Evolutionary conservation across 257 asterid genomes (phyloP), one percentile per base, ranked within the genome.

Genomic region (Leptodermis oblonga): DNA sequence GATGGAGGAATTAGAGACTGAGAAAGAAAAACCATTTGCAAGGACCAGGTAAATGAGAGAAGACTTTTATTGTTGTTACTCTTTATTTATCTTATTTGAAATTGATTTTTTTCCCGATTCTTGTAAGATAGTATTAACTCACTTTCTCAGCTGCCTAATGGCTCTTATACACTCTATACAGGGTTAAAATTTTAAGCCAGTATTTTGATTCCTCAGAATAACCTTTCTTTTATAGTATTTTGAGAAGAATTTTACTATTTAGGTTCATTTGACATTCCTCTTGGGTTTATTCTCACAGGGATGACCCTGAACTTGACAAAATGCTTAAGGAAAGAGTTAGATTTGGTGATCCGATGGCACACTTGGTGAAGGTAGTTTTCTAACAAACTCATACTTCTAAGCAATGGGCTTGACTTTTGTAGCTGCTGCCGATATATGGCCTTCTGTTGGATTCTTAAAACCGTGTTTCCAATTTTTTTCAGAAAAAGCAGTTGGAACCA

Each of bases 311-410:
- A 25, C 90, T 92, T n/a, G 98, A 92, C 78, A 74, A 70, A n/a
- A 78, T 83, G 95, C 84, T 88, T 75, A 92, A 88, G 86, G 98
- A 88, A 26, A 79, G 92, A 82, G 79, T 90, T 20, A 83, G 98
- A 81, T 92, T 90, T 90, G 98, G 97, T 70, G 98, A 92, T 71
- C 98, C 98, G 3, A 92, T 92, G 97, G 95, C 97, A 20, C 97
- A 93, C 79, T 80, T 90, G 77, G 97, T 82, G 55, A 86, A 83
- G 90, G 96, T 77, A 79, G 68, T 81, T 73, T 56, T 36, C 58
- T 68, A 36, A 48, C 41, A 12, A 9, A 34, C 18, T 11, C 15
- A n/a, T 69, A 23, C 60, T 51, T 39, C 23, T 1, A 51, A 5
- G 31, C 25, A n/a, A n/a, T n/a, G n/a, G 42, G 31, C 55, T 67